A percentile compares a stretch with the other conserved stretches of the same genome.
Evolutionary conservation across 2,329 filamentous ascomycete species (phyloP).

Genomic region (Didymella exigua): DNA sequence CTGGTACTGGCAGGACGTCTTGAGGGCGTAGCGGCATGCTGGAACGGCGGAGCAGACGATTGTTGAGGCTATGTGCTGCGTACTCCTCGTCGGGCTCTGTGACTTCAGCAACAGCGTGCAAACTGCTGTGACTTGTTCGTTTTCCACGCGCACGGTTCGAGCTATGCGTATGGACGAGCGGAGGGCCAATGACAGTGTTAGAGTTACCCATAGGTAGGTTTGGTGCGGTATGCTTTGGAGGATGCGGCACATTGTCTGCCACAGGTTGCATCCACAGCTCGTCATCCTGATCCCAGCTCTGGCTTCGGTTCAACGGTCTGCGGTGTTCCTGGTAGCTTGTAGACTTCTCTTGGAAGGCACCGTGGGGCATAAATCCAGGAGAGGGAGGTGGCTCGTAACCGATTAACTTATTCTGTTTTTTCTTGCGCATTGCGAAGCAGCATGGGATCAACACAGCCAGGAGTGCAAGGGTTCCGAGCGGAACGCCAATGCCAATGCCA

Average conservation of each 20-base stretch:
- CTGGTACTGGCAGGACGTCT: slow-evolving; percentile 21
- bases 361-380: slow-evolving; percentile 45
- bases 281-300: slow-evolving; percentile 43
- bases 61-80: slow-evolving; percentile 26
- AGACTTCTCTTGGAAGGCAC: slow-evolving; percentile 41
- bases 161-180: slow-evolving; percentile 41
- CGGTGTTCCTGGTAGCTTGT: slow-evolving; percentile 31
- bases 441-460: slow-evolving; percentile 32
- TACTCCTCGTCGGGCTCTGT: slow-evolving; percentile 36
- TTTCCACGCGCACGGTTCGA: slow-evolving; percentile 43
- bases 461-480: slow-evolving; percentile 64
- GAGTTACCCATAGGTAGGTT: slow-evolving; percentile 24
- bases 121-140: slow-evolving; percentile 39
- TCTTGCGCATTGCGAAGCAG: slow-evolving; percentile 37
- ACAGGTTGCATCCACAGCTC: slow-evolving; percentile 21
- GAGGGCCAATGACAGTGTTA: slow-evolving; percentile 33
- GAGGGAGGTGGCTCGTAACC: slow-evolving; percentile 42
- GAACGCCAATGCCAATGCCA: slow-evolving; percentile 51
- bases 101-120: slow-evolving; percentile 43
- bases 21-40: slow-evolving; percentile 17
- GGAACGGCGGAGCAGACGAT: slow-evolving; percentile 11
- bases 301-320: slow-evolving; percentile 25
- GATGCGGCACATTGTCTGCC: slow-evolving; percentile 1
- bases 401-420: slow-evolving; percentile 25
- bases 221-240: slow-evolving; percentile 12